Conservation (phyloP, 2,329 filamentous ascomycete species). For the Colletotrichum sojae region DNA sequence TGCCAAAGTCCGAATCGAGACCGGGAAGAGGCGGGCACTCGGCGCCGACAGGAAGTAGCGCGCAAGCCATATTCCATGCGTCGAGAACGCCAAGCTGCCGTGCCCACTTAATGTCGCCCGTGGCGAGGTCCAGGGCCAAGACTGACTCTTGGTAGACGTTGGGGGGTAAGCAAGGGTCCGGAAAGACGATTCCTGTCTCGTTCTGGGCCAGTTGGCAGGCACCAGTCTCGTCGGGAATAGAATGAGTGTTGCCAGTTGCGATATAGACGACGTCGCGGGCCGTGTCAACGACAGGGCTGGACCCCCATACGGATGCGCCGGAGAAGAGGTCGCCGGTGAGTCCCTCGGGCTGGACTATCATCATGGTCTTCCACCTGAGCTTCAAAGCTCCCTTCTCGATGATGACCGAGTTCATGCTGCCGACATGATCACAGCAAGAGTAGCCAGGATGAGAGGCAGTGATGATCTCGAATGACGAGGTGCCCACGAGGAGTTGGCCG, state of each 20-base stretch:
- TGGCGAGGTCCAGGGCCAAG: not conserved
- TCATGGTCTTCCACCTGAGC: not conserved
- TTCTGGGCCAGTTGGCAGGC: not conserved
- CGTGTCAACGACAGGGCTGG: not conserved
- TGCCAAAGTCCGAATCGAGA: constrained; percentile 6
- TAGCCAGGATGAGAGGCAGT: not conserved
- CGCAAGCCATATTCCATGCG: not conserved
- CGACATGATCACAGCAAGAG: not conserved
- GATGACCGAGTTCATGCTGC: constrained; percentile 8
- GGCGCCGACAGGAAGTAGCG: not conserved
- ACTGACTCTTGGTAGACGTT: not conserved
- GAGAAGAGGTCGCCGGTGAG: not conserved
- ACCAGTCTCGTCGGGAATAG: not conserved
- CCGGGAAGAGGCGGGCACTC: not conserved
- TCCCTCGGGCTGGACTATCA: not conserved
- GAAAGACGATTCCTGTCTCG: not conserved
- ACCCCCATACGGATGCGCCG: not conserved
- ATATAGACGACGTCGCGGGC: not conserved
- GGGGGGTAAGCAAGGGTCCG: not conserved
- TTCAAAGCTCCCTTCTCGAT: not conserved
- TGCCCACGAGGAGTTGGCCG: not conserved
- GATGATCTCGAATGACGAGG: not conserved
- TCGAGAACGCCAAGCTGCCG: not conserved
- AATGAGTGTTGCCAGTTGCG: not conserved
- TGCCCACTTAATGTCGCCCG: not conserved